Evolutionary conservation across 441 rosid genomes (phyloP), one percentile per base, ranked within the genome.

Genomic region (Erodium trifolium): DNA sequence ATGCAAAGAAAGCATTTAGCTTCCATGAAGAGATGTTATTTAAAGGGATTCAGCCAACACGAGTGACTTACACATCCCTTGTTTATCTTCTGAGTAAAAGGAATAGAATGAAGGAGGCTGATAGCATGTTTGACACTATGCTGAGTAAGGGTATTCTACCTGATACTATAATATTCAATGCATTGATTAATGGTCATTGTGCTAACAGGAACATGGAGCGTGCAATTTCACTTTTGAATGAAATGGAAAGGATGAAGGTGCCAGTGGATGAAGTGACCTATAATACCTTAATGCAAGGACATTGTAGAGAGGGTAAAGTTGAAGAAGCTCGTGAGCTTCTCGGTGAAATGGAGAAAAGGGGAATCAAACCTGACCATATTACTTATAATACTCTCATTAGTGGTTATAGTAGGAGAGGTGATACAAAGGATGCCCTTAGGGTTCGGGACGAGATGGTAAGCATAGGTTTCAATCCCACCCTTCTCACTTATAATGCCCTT

Each of bases 381-480:
- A 91, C 91, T 79, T 93, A 87, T 75, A 93, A 89, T 77, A 89
- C 99, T 34, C 77, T 93, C 16, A 91, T 91, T 68, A 91, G 96
- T 74, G 97, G 92, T 37, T 87, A 93, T 73, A 86, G 96, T 71
- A 91, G 77, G 82, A 83, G 84, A 78, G 96, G 99, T 8, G 90
- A 93, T 72, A 79, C 85, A 76, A 84, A 82, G 75, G 92, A 85
- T 70, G 99, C 97, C 35, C 75, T 89, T 18, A 81, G 81, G 73
- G 90, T 87, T 71, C 79, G 85, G 27, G 88, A 89, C 73, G 96
- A 91, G 86, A 91, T 93, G 99, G 29, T 85, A 81, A 84, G 81
- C 74, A 72, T 77, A 13, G 97, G 96, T 49, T 93, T 89, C 77
- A 82, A 88, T 80, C 97, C 96, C 11, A 89, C 95, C 18, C 85